Conservation (phyloP, 2,329 filamentous ascomycete species). For the Aulographum hederae region DNA sequence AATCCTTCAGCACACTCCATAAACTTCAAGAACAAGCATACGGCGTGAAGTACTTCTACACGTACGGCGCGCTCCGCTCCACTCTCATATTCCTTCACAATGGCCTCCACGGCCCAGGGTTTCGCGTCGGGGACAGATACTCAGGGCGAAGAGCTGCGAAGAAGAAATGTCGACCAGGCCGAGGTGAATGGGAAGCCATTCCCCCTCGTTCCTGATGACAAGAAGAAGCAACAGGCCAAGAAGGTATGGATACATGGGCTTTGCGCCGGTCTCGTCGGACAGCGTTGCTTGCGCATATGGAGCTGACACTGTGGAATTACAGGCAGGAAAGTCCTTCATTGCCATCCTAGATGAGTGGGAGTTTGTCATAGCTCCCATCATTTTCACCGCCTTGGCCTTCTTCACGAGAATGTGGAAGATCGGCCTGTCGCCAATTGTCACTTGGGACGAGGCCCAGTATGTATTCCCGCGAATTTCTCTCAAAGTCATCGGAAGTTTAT, state of each 20-base stretch:
- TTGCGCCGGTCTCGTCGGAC: too few relatives aligned
- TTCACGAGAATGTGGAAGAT: slow-evolving; percentile 53
- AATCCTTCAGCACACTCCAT: too few relatives aligned
- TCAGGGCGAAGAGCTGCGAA: slow-evolving; percentile 24
- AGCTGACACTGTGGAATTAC: not conserved
- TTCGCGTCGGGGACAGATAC: slow-evolving; percentile 18
- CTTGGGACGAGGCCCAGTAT: slow-evolving; percentile 62
- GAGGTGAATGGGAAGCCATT: too few relatives aligned
- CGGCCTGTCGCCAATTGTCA: slow-evolving; percentile 51
- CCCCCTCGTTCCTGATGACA: too few relatives aligned
- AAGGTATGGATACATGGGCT: too few relatives aligned
- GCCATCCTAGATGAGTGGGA: slow-evolving; percentile 42
- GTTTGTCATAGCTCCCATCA: slow-evolving; percentile 41
- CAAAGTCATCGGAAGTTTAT: slow-evolving; percentile 3
- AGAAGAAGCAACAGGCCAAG: too few relatives aligned
- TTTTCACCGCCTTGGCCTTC: slow-evolving; percentile 44
- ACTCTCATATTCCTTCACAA: too few relatives aligned
- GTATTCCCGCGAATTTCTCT: slow-evolving; percentile 14
- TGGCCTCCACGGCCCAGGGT: too few relatives aligned
- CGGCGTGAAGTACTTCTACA: too few relatives aligned
- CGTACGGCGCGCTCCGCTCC: too few relatives aligned
- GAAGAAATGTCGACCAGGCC: slow-evolving; percentile 21
- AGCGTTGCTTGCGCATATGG: too few relatives aligned
- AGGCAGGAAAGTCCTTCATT: not conserved
- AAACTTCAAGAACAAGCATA: too few relatives aligned